Evolutionary conservation across 331 rosid genomes (phyloP).

Genomic region (Acacia concinna): DNA sequence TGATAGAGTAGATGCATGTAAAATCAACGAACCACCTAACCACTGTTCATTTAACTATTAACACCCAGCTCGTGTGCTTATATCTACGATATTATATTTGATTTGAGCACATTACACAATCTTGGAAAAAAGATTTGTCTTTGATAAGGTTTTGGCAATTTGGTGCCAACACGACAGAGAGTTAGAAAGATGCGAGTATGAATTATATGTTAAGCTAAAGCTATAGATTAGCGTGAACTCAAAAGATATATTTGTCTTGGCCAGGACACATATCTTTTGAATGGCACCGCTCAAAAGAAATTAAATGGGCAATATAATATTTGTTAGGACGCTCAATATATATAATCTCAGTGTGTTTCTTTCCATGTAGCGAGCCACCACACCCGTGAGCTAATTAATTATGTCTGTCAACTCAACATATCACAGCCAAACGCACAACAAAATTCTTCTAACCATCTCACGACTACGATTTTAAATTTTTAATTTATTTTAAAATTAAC

Average conservation of each 20-base stretch:
- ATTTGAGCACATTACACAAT: not conserved
- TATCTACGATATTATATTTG: not conserved
- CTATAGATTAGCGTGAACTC: not conserved
- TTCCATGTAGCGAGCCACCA: not conserved
- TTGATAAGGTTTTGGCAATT: slow-evolving; percentile 1
- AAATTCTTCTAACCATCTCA: not conserved
- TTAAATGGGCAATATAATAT: not conserved
- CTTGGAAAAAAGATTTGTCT: not conserved
- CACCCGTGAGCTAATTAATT: not conserved
- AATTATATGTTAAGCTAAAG: not conserved
- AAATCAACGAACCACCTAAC: not conserved
- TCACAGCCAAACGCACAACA: not conserved
- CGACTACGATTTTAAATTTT: not conserved
- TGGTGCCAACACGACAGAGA: not conserved
- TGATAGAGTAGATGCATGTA: not conserved
- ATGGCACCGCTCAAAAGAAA: not conserved
- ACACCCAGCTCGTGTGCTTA: not conserved
- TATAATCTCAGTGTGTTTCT: not conserved
- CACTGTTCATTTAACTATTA: not conserved
- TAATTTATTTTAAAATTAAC: not conserved
- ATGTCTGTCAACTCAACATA: not conserved
- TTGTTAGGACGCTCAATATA: not conserved
- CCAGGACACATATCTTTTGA: not conserved
- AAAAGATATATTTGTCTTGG: not conserved
- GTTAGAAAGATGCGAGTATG: not conserved